Evolutionary conservation across 257 asterid genomes (phyloP).

Genomic region (Lycium ferocissimum): DNA sequence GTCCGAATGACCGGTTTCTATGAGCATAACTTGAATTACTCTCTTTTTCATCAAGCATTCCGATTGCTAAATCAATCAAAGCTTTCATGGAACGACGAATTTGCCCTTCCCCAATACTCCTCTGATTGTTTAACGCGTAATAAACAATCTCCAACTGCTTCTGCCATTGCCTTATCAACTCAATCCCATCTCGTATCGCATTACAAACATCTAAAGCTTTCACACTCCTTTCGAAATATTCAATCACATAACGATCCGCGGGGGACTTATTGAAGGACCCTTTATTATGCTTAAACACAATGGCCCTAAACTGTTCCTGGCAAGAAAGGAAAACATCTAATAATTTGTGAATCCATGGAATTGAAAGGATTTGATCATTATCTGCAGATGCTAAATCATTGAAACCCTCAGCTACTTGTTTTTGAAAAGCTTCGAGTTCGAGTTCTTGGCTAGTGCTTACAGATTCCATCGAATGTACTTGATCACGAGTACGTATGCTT

Average conservation of each 20-base stretch:
- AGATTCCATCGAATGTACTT: constrained; percentile 59
- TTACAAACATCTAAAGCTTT: constrained; percentile 78
- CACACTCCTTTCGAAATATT: constrained; percentile 68
- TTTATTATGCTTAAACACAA: constrained; percentile 52
- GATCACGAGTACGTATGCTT: constrained; percentile 56
- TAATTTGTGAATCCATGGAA: constrained; percentile 65
- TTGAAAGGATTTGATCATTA: constrained; percentile 58
- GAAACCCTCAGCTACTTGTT: constrained; percentile 54
- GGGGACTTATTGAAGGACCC: constrained; percentile 45
- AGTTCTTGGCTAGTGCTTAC: constrained; percentile 43
- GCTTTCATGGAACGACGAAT: constrained; percentile 79
- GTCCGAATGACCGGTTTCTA: constrained; percentile 42
- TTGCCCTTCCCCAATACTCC: constrained; percentile 71
- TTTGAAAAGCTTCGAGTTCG: constrained; percentile 61
- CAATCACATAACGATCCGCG: constrained; percentile 48
- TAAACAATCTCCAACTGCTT: constrained; percentile 72
- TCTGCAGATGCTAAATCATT: constrained; percentile 49
- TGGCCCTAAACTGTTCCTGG: constrained; percentile 64
- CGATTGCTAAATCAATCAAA: constrained; percentile 57
- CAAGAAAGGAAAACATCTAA: constrained; percentile 60
- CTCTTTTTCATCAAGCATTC: constrained; percentile 55
- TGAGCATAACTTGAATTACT: constrained; percentile 20
- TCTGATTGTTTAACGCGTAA: constrained; percentile 59
- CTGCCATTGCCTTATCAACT: constrained; percentile 65
- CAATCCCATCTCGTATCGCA: constrained; percentile 77